phyloP scores from a whole-genome alignment of 2,329 filamentous ascomycete species.

The Cladosporium austrohemisphaericum region DNA sequence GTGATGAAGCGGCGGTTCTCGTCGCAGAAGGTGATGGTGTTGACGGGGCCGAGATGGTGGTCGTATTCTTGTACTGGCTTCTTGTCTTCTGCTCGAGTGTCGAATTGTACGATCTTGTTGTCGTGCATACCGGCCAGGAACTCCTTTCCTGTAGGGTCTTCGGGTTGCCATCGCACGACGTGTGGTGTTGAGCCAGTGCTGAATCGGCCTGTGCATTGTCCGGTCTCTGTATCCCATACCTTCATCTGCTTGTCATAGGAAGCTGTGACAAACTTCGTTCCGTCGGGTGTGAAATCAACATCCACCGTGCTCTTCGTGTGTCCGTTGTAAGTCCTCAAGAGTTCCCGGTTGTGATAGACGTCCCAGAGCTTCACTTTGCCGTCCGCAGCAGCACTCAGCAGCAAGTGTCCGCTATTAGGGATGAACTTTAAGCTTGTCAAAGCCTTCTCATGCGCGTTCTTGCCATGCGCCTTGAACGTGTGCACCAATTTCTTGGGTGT shows the following conservation, averaged over 20 bases:
- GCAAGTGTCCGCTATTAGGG: constrained; percentile 77
- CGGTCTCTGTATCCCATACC: constrained; percentile 95
- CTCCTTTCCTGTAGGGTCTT: constrained; percentile 71
- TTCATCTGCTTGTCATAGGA: constrained; percentile 96
- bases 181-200: constrained; percentile 93
- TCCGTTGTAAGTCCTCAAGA: constrained; percentile 85
- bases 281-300: constrained; percentile 77
- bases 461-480: constrained; percentile 73
- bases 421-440: constrained; percentile 90
- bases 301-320: constrained; percentile 89
- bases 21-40: constrained; percentile 95
- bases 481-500: constrained; percentile 93
- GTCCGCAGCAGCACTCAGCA: constrained; percentile 87
- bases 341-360: constrained; percentile 81
- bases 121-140: constrained; percentile 97
- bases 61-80: constrained; percentile 94
- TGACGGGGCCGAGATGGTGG: constrained; percentile 95
- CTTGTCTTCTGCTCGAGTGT: constrained; percentile 58
- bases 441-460: constrained; percentile 59
- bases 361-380: constrained; percentile 92
- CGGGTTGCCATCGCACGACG: constrained; percentile 88
- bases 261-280: constrained; percentile 81
- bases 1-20: constrained; percentile 94
- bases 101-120: constrained; percentile 98
- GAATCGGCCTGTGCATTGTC: constrained; percentile 81